These are phyloP conservation scores for Solanum gandarillasii DNA, from an alignment of 257 asterid species.

Conservation along the genomic window DNA sequence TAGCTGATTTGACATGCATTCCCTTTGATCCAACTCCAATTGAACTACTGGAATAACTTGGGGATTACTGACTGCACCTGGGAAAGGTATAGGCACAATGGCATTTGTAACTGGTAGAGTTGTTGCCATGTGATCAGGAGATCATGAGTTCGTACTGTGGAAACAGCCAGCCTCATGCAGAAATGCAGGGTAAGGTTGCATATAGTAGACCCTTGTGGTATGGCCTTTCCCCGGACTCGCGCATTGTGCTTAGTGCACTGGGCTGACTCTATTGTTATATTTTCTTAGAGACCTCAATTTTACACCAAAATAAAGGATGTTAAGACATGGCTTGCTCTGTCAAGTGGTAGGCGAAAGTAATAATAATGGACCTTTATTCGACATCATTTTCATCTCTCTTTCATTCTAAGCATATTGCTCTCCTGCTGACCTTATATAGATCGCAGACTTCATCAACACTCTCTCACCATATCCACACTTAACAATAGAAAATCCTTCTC, in stretches of 20 bases:
- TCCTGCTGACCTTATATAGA: neutral
- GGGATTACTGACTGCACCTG: neutral
- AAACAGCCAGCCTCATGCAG: neutral
- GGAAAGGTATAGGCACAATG: neutral
- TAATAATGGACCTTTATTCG: neutral
- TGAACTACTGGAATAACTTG: neutral
- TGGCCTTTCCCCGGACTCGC: accelerated
- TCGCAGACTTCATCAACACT: neutral
- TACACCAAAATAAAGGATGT: neutral
- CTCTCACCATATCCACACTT: neutral
- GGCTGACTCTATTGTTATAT: neutral
- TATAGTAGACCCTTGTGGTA: neutral
- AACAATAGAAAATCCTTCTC: neutral
- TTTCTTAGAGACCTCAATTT: neutral
- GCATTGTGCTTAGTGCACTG: neutral
- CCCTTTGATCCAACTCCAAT: neutral
- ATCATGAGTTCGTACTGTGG: neutral
- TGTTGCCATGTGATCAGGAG: neutral
- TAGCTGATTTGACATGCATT: neutral
- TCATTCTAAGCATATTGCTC: neutral
- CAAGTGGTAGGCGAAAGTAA: neutral
- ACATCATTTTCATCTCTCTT: neutral
- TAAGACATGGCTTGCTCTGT: neutral
- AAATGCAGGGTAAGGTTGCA: neutral
- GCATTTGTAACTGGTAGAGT: neutral